Evolutionary conservation across 1,284 basidiomycete species (phyloP).

Genomic region (Pterulicium gracile): DNA sequence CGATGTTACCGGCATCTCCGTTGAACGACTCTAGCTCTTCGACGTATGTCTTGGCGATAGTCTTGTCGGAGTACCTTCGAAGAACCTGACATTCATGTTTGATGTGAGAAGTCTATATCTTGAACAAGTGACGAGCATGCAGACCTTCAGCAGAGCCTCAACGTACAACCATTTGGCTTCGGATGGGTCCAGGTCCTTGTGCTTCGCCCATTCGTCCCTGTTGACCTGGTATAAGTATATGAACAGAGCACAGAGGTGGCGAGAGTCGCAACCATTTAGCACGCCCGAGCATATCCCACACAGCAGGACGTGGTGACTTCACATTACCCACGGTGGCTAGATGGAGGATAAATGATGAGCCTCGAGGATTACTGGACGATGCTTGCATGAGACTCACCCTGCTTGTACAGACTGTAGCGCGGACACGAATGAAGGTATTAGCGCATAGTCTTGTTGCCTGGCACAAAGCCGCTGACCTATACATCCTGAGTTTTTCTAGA

Average conservation of each 20-base stretch:
- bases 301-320: slow-evolving; percentile 66
- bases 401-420: slow-evolving; percentile 87
- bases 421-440: slow-evolving; percentile 6
- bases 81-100: slow-evolving; percentile 43
- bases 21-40: slow-evolving; percentile 77
- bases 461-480: slow-evolving; percentile 46
- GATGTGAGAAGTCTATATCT: slow-evolving; percentile 3
- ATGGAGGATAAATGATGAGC: slow-evolving; percentile 11
- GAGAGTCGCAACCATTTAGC: slow-evolving; percentile 76
- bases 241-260: not conserved
- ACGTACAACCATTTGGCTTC: slow-evolving; percentile 91
- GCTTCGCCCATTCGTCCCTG: slow-evolving; percentile 94
- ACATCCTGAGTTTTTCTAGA: slow-evolving; percentile 94
- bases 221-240: slow-evolving; percentile 16
- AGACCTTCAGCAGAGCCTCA: slow-evolving; percentile 75
- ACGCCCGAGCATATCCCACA: slow-evolving; percentile 87
- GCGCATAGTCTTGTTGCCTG: slow-evolving; percentile 1
- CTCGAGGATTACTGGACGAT: slow-evolving; percentile 6
- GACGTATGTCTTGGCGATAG: slow-evolving; percentile 65
- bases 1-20: slow-evolving; percentile 56
- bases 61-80: slow-evolving; percentile 76
- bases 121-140: slow-evolving; percentile 13
- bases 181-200: slow-evolving; percentile 66
- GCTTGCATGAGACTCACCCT: slow-evolving; percentile 44
- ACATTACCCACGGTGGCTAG: slow-evolving; percentile 87